phyloP scores from a whole-genome alignment of 1,139 yeast genomes.

The Sugiyamaella japonica region DNA sequence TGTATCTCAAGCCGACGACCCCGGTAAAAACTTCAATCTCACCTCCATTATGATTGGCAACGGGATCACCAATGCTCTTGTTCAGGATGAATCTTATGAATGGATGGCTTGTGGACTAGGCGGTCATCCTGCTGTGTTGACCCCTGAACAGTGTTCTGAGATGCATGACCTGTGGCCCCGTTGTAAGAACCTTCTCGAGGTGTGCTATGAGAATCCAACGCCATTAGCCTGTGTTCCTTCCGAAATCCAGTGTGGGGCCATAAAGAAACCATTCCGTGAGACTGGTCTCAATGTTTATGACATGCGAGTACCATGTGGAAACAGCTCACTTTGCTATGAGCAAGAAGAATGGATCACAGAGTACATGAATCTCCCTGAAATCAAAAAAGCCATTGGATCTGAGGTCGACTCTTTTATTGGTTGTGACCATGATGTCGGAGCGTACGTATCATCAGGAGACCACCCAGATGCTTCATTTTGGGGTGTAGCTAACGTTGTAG shows the following conservation, averaged over 20 bases:
- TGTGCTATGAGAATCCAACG: conserved; percentile 76
- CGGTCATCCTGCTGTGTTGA: conserved; percentile 79
- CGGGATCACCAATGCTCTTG: conserved; percentile 90
- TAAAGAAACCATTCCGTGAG: conserved; percentile 82
- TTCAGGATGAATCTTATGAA: conserved; percentile 84
- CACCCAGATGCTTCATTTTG: too few species aligned
- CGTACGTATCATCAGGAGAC: conserved; percentile 49
- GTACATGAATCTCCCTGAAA: conserved; percentile 66
- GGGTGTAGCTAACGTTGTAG: conserved; percentile 49
- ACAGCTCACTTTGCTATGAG: conserved; percentile 68
- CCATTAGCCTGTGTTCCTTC: conserved; percentile 96
- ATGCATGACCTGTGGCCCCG: conserved; percentile 77
- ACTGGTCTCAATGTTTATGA: conserved; percentile 95
- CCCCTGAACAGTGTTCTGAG: conserved; percentile 73
- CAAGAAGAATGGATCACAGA: conserved; percentile 64
- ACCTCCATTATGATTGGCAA: conserved; percentile 92
- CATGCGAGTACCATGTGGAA: conserved; percentile 81
- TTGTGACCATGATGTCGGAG: conserved; percentile 55
- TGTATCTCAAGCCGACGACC: conserved; percentile 60
- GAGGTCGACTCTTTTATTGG: conserved; percentile 82
- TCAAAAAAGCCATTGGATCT: conserved; percentile 84
- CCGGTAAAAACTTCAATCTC: conserved; percentile 62
- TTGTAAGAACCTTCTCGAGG: conserved; percentile 74
- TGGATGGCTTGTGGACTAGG: conserved; percentile 98
- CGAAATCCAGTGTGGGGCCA: conserved; percentile 82